Evolutionary conservation across 83 land plant species (phyloP), one percentile per base, ranked within the genome.

Genomic region (Larix sibirica): DNA sequence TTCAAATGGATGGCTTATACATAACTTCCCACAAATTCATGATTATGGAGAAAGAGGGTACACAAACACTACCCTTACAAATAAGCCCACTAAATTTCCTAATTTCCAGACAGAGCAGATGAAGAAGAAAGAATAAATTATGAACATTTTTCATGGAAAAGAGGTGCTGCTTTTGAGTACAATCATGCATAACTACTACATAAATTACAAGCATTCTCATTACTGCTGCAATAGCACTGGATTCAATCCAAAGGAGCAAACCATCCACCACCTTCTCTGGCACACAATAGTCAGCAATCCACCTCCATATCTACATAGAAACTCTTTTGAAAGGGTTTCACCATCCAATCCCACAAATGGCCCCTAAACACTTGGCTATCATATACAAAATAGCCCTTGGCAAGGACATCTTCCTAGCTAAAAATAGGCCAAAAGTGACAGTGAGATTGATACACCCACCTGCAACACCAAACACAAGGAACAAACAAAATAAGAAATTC

Each of bases 361-460:
- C 90, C 2, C 90, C 90, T 73, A 85, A 67, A 83, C 90, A 88
- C 80, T 89, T 88, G 80, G 80, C 82, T 58, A 89, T 80, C 77
- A 89, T 89, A 85, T 89, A 89, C 81, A 79, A 82, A n/a, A 89
- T 6, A 36, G 91, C 89, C 76, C 92, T 81, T 40, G 90, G 88
- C 18, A 90, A 82, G 10, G 92, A 90, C 23, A 90, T 83, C 88
- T 90, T 90, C 83, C 92, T 81, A 7, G 92, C 92, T 65, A 90
- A 66, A 47, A 90, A 80, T 59, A 90, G 84, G 21, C 89, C 91
- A 62, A 89, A 89, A 40, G 89, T 89, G 71, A 89, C 88, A 10
- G 90, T 85, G 36, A 86, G 88, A 80, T 89, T 89, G n/a, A 89
- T 89, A 79, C 87, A 89, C 44, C 92, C 92, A 70, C 92, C 92